Evolutionary conservation across 257 asterid species (phyloP).

Genomic region (Paraleonurus japonicus): DNA sequence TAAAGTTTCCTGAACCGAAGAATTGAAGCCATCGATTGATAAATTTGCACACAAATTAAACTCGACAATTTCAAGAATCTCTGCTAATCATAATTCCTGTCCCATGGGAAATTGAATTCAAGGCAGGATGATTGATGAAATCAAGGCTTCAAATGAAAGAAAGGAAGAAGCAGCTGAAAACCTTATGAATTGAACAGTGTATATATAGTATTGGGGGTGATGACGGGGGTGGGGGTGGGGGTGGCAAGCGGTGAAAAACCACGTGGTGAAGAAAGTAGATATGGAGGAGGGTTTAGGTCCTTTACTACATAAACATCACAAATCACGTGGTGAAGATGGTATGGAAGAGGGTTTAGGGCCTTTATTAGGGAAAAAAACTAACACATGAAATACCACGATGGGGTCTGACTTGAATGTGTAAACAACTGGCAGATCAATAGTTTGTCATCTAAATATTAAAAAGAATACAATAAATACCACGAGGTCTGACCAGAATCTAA

Average conservation of each 20-base stretch:
- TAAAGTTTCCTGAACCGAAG: slow-evolving; percentile 65
- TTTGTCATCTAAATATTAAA: too few relatives aligned
- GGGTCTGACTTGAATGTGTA: neutral
- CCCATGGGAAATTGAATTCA: too few relatives aligned
- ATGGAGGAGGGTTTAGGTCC: neutral
- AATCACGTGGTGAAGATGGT: slow-evolving; percentile 25
- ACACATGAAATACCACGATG: neutral
- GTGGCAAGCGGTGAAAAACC: slow-evolving; percentile 32
- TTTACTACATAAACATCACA: neutral
- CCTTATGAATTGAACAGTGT: neutral
- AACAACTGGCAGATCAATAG: neutral
- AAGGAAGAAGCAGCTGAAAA: too few relatives aligned
- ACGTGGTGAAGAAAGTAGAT: slow-evolving; percentile 48
- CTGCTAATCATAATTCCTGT: neutral
- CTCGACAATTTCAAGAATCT: neutral
- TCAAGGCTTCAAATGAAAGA: neutral
- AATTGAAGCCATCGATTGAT: slow-evolving; percentile 51
- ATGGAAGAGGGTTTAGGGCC: slow-evolving; percentile 24
- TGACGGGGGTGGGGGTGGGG: neutral
- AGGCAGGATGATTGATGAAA: too few relatives aligned
- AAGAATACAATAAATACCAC: too few relatives aligned
- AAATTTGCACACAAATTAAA: neutral
- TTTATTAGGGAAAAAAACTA: neutral
- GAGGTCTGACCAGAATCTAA: neutral
- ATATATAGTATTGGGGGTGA: neutral